A percentile compares a stretch with the other conserved stretches of the same genome.
phyloP scores from a whole-genome alignment of 2,329 filamentous ascomycete genomes.

The Cytospora paraplurivora region DNA sequence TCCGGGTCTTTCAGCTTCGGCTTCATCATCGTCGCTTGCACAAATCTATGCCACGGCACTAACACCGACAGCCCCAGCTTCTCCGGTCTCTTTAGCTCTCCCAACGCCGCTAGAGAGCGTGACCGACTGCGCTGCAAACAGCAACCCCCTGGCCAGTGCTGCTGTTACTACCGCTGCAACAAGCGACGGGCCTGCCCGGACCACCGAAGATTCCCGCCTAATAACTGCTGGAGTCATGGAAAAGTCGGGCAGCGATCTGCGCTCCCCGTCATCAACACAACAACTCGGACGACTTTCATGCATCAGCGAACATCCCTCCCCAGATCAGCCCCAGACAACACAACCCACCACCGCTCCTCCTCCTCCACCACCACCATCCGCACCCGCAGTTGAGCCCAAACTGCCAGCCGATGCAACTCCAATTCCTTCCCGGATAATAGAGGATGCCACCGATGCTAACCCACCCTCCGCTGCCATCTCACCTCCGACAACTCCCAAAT shows the following conservation, averaged over 20 bases:
- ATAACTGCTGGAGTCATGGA: conserved; percentile 14
- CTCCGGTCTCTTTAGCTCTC: conserved; percentile 1
- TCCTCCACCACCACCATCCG: conserved; percentile 25
- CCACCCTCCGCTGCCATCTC: conserved; percentile 31
- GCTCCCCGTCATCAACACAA: conserved; percentile 26
- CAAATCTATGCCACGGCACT: not conserved
- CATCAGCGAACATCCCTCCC: conserved; percentile 39
- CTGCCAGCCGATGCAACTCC: conserved; percentile 13
- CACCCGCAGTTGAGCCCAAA: not conserved
- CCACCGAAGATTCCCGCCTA: conserved; percentile 26
- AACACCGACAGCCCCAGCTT: not conserved
- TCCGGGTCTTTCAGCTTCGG: not conserved
- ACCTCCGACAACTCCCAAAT: conserved; percentile 28
- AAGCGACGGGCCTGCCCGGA: conserved; percentile 25
- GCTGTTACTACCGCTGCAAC: not conserved
- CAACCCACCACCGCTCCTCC: conserved; percentile 13
- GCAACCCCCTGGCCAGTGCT: conserved; percentile 5
- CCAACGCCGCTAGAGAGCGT: conserved; percentile 1
- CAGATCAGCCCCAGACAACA: conserved; percentile 19
- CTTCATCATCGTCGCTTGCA: not conserved
- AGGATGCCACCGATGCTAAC: conserved; percentile 21
- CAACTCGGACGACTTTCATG: conserved; percentile 35
- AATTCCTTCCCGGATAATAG: not conserved
- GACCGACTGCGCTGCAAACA: not conserved
- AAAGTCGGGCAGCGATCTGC: conserved; percentile 41